These are phyloP conservation scores for Nymphaea colorata DNA, from an alignment of 164 flowering plant species.

Conservation along the genomic window DNA sequence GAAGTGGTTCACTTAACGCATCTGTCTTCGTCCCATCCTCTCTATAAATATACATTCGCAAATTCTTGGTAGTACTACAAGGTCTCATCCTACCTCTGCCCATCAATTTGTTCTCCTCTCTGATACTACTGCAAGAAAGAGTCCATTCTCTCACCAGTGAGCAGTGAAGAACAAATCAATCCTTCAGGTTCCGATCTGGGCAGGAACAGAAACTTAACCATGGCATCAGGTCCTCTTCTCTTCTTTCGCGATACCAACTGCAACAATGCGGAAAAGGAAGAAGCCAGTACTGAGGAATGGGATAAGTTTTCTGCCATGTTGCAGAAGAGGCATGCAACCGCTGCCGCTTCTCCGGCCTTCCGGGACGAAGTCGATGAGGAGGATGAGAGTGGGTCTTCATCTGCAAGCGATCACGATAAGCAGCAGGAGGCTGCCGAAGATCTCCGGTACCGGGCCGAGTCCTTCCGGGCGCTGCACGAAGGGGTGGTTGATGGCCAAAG, in stretches of 20 bases:
- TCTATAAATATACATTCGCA: no score
- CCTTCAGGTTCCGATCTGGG: no score
- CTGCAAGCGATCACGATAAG: neutral
- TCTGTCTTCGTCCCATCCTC: no score
- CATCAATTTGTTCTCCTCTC: no score
- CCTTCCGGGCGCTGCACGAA: neutral
- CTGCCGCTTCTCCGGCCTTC: neutral
- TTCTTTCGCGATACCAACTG: neutral
- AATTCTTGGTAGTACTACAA: no score
- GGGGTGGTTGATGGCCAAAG: neutral
- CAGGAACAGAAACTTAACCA: neutral
- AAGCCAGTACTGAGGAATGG: neutral
- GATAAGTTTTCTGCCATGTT: neutral
- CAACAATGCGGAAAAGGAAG: neutral
- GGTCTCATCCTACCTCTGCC: no score
- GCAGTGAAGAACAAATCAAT: no score
- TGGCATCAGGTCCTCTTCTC: neutral
- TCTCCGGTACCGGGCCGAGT: neutral
- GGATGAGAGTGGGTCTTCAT: neutral
- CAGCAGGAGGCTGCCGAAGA: neutral
- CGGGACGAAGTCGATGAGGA: neutral
- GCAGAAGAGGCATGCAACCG: neutral
- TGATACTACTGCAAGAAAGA: no score
- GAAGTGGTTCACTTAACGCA: no score
- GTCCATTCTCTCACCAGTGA: no score